Evolutionary conservation across 2,329 filamentous ascomycete species (phyloP).

Genomic region (Colletotrichum simmondsii): DNA sequence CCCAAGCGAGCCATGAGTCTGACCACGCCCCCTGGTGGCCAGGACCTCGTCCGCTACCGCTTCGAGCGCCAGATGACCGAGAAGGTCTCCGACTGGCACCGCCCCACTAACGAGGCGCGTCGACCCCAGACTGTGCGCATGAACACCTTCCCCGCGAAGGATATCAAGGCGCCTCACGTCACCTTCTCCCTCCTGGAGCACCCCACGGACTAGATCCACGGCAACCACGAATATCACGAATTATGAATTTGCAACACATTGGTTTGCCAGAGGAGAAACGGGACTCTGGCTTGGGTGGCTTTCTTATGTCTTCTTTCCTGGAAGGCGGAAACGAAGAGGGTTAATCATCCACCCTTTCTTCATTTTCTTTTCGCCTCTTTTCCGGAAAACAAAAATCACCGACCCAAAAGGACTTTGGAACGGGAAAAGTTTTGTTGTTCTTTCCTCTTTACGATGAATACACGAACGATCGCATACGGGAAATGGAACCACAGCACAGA

Average conservation of each 20-base stretch:
- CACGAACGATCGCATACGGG: conserved; percentile 20
- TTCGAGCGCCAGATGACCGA: conserved; percentile 53
- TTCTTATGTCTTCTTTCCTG: background rate
- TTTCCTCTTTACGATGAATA: conserved; percentile 11
- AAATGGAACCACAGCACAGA: conserved; percentile 22
- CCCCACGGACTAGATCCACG: conserved; percentile 11
- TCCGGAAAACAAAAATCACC: conserved; percentile 30
- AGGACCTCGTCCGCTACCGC: conserved; percentile 56
- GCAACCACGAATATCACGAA: conserved; percentile 24
- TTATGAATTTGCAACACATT: conserved; percentile 31
- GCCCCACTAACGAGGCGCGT: conserved; percentile 23
- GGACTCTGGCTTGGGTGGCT: conserved; percentile 33
- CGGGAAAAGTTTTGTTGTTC: conserved; percentile 20
- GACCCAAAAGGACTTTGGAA: conserved; percentile 21
- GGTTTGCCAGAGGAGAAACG: conserved; percentile 35
- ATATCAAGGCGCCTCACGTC: conserved; percentile 27
- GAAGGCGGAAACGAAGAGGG: background rate
- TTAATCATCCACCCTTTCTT: conserved; percentile 4
- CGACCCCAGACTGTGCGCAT: conserved; percentile 29
- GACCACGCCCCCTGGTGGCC: conserved; percentile 55
- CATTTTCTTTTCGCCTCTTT: conserved; percentile 1
- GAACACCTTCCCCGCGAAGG: conserved; percentile 32
- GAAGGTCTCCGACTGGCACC: conserved; percentile 35
- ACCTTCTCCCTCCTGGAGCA: conserved; percentile 29
- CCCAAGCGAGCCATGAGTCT: conserved; percentile 54